Evolutionary conservation across 768 basidiomycete genomes (phyloP).

Genomic region (Mycena crocata): DNA sequence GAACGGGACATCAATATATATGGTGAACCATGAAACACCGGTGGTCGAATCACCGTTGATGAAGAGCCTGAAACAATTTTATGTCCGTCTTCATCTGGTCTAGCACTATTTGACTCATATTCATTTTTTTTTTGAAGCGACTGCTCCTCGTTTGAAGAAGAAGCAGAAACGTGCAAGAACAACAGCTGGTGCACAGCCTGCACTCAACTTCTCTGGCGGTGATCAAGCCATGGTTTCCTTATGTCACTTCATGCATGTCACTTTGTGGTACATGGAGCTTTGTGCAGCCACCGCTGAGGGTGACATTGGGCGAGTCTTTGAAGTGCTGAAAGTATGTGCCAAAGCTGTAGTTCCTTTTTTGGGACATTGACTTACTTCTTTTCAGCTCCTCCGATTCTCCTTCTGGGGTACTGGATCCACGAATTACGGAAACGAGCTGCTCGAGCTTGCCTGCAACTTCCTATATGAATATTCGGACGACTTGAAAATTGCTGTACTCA

Average conservation of each 20-base stretch:
- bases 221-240: background rate
- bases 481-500: slow-evolving; percentile 13
- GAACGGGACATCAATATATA: background rate
- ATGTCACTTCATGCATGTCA: slow-evolving; percentile 13
- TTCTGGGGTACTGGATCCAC: slow-evolving; percentile 34
- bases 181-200: background rate
- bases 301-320: slow-evolving; percentile 20
- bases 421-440: slow-evolving; percentile 36
- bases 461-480: slow-evolving; percentile 25
- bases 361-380: background rate
- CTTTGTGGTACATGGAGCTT: slow-evolving; percentile 20
- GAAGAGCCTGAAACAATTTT: background rate
- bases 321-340: background rate
- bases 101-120: background rate
- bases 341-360: background rate
- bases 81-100: background rate
- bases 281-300: slow-evolving; percentile 15
- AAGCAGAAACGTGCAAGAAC: background rate
- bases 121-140: background rate
- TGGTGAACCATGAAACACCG: slow-evolving; percentile 6
- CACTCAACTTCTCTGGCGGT: background rate
- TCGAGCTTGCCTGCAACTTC: slow-evolving; percentile 36
- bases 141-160: background rate
- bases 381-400: slow-evolving; percentile 26
- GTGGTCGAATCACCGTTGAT: background rate